Conservation (phyloP, 2,329 filamentous ascomycete species). For the Fusarium verrucosum region DNA sequence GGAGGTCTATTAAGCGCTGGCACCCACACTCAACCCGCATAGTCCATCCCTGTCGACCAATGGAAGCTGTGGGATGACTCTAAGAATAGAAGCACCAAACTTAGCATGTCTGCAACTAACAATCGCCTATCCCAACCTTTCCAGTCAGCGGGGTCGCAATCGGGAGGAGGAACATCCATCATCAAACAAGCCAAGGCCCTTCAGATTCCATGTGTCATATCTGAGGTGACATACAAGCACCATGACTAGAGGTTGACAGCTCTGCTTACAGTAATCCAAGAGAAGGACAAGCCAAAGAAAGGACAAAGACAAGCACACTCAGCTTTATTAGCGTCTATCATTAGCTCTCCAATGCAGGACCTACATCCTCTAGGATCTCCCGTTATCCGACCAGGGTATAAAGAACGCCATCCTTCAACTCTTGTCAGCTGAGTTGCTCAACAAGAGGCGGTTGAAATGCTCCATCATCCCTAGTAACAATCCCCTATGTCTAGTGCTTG, state of each 20-base stretch:
- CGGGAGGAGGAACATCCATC: neutral
- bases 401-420: conserved; percentile 16
- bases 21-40: conserved; percentile 41
- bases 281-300: neutral
- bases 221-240: neutral
- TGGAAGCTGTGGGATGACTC: conserved; percentile 21
- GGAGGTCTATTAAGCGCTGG: conserved; percentile 42
- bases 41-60: conserved; percentile 29
- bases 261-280: neutral
- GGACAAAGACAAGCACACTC: neutral
- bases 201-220: neutral
- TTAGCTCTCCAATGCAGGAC: too few relatives aligned
- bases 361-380: conserved; percentile 4
- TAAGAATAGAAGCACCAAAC: conserved; percentile 40
- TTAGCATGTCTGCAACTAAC: conserved; percentile 8
- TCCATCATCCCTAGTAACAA: neutral
- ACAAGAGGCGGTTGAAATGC: conserved; percentile 19
- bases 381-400: neutral
- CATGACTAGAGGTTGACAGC: neutral
- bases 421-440: conserved; percentile 15
- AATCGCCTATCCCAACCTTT: conserved; percentile 35
- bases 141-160: conserved; percentile 28
- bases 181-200: neutral
- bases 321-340: conserved; percentile 1
- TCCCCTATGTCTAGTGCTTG: conserved; percentile 5